These are phyloP conservation scores for Dicorynia guianensis DNA, from an alignment of 306 rosid genomes.

Conservation along the genomic window DNA sequence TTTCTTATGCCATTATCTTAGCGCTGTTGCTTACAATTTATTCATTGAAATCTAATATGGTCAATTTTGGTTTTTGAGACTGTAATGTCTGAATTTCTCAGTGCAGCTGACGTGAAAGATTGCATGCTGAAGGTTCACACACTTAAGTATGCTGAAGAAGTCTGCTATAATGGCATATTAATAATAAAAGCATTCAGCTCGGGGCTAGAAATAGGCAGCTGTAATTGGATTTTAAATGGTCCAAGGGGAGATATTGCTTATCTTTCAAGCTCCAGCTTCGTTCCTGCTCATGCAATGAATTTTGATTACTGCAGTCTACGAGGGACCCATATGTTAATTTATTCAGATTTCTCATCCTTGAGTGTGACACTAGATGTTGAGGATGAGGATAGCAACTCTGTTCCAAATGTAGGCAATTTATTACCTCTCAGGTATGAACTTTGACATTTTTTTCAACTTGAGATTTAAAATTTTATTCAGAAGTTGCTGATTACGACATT, in stretches of 20 bases:
- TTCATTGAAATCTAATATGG: constrained; percentile 15
- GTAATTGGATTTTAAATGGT: constrained; percentile 81
- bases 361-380: constrained; percentile 49
- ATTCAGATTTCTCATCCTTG: constrained; percentile 81
- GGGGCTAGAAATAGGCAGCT: constrained; percentile 86
- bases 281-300: constrained; percentile 74
- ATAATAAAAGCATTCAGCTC: constrained; percentile 84
- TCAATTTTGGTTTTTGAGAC: constrained; percentile 37
- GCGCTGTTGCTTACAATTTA: constrained; percentile 27
- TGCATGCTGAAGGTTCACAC: constrained; percentile 67
- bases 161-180: constrained; percentile 80
- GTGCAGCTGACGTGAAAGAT: constrained; percentile 87
- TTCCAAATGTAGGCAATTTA: constrained; percentile 30
- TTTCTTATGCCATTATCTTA: not conserved
- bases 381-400: constrained; percentile 42
- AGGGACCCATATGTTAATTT: constrained; percentile 58
- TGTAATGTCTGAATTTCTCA: constrained; percentile 62
- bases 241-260: constrained; percentile 75
- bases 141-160: constrained; percentile 79
- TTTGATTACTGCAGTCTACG: constrained; percentile 70
- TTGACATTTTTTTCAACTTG: constrained; percentile 21
- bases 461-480: constrained; percentile 14
- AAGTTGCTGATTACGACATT: constrained; percentile 7
- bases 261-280: constrained; percentile 80
- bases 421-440: constrained; percentile 53